Evolutionary conservation across 768 basidiomycete species (phyloP), one percentile per base, ranked within the genome.

Genomic region (Infundibulicybe gibba): DNA sequence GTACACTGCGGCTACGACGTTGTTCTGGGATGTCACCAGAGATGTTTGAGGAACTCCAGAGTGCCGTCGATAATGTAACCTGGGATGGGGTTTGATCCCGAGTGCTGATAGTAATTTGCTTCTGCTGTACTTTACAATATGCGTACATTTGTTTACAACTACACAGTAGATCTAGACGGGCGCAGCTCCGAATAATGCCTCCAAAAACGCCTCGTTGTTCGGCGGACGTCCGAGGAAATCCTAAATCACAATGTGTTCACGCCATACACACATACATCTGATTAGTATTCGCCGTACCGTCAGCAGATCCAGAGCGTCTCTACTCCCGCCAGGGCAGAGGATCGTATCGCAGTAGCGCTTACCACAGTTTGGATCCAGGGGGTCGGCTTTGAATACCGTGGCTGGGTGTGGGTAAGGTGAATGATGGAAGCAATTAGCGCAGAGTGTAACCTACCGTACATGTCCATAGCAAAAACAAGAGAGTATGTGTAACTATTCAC

Each of bases 201-300:
- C 63, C 49, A 85, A 62, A 64, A 91, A 91, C 3, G 90, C 90
- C 20, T 85, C 80, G 49, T 79, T 82, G 54, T 85, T 85, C 16
- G 89, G 86, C 39, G 74, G 70, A 17, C 89, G 76, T 4, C 88
- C 88, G 41, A 91, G 75, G 77, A 92, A 90, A 54, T 83, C 81
- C 87, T 88, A 48, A 14, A 41, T n/a, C 38, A 17, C 31, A 15
- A 45, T 25, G 6, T 37, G n/a, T 43, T 17, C 34, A 41, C 49
- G 30, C 43, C 32, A 32, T 25, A 25, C 31, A 13, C 17, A 37
- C 6, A 25, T 21, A 38, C n/a, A 15, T 32, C 17, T 16, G 1
- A 15, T 14, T 34, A 35, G 31, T 12, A 41, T 19, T 19, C 17
- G n/a, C 17, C 35, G 21, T 51, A 84, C 88, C 74, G 85, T 75